Conservation (phyloP, 78 protist genomes). For the Dictyostelium purpureum region DNA sequence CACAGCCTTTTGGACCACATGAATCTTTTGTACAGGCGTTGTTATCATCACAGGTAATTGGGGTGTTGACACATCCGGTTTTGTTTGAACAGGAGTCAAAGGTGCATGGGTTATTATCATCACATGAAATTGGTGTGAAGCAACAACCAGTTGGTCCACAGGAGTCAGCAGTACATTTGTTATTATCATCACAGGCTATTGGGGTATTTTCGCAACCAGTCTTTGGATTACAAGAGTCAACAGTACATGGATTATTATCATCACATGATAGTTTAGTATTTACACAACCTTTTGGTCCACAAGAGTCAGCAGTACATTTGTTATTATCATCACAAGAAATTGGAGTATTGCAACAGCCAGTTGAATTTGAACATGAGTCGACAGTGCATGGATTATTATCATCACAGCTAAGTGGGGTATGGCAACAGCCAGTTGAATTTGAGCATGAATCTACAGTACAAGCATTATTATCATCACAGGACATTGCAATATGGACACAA, state of each 20-base stretch:
- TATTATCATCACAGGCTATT: neutral
- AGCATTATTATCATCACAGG: constrained; percentile 1
- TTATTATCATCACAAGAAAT: neutral
- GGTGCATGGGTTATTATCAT: constrained; percentile 4
- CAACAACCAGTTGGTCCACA: constrained; percentile 17
- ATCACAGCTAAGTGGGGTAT: constrained; percentile 37
- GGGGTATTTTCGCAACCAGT: constrained; percentile 22
- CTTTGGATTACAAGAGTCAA: neutral
- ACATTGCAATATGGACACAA: neutral
- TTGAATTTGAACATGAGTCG: neutral
- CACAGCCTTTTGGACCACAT: constrained; percentile 7
- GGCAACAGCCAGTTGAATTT: neutral
- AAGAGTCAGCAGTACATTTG: constrained; percentile 3
- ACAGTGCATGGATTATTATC: constrained; percentile 35
- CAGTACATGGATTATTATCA: constrained; percentile 17
- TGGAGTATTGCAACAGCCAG: constrained; percentile 27
- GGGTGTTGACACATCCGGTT: neutral
- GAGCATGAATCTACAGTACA: constrained; percentile 40
- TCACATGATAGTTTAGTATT: neutral
- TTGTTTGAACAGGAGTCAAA: neutral
- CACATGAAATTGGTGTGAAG: neutral
- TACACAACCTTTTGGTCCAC: neutral
- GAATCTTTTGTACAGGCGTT: constrained; percentile 28
- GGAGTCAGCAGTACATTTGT: constrained; percentile 46
- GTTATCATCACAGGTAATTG: constrained; percentile 35